Base-by-base conservation (phyloP, 108 stramenopile species). In the Nitzschia sp. region DNA sequence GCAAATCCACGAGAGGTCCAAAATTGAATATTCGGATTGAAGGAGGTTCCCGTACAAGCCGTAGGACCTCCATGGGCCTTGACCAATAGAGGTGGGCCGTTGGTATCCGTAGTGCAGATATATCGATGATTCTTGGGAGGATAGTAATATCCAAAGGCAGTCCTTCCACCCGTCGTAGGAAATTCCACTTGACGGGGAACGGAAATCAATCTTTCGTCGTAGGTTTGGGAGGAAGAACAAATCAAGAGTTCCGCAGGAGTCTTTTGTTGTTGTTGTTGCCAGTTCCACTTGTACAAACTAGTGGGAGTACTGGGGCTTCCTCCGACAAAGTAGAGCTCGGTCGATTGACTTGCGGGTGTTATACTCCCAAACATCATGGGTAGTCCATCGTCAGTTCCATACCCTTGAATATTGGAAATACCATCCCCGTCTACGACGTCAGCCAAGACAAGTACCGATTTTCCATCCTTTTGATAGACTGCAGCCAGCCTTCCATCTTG, bases 61-160 rank as follows among this genome's bases (percentile, higher is more conserved):
- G 91, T 92, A 17, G 91, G 91, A 22, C 92, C 92, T 34, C 92
- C 92, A 66, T 93, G 92, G 4, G 84, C 89, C 62, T 93, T 93
- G 27, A 93, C 89, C 25, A 93, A 55, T 1, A 93, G 74, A 29
- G 91, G 91, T 27, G 92, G 92, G 0, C 77, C 72, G 2, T 59
- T 67, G 0, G 63, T 71, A 15, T 66, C 72, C 6, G 79, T 73
- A 0, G 76, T 59, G 59, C 80, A 77, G 0, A 45, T 53, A 47
- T 70, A 84, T 2, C 60, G 31, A n/a, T 60, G 71, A 70, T 84
- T 85, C 56, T 67, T 85, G 1, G 91, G 88, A 16, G 83, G 71
- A 52, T 92, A 92, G 45, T 85, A 82, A 72, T 88, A 88, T 0
- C 78, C 88, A 73, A 72, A 86, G 27, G 83, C 83, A 19, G 73